Conservation (phyloP, 768 basidiomycete species). For the Kwoniella bestiolae region DNA sequence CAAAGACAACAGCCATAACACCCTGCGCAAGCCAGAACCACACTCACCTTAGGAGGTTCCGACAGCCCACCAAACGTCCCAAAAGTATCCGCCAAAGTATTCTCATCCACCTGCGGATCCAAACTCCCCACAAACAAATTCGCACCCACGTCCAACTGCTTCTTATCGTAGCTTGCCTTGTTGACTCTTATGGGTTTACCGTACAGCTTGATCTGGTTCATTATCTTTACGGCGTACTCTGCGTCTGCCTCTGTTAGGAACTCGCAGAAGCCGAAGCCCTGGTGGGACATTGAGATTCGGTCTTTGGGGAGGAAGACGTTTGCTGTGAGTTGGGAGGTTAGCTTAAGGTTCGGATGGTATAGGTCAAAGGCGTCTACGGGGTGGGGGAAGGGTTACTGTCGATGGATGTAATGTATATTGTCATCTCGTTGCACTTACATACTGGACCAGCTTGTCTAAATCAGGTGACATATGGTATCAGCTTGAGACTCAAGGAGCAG, state of each 20-base stretch:
- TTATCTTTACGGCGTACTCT: slow-evolving; percentile 99
- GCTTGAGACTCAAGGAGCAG: not conserved
- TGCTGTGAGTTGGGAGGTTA: slow-evolving; percentile 61
- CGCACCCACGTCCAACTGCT: slow-evolving; percentile 95
- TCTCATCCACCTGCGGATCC: slow-evolving; percentile 93
- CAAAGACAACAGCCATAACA: too few relatives aligned
- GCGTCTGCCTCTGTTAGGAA: slow-evolving; percentile 98
- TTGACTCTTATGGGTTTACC: slow-evolving; percentile 98
- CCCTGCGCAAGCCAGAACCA: too few relatives aligned
- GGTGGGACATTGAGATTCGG: slow-evolving; percentile 95
- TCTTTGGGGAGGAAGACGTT: slow-evolving; percentile 99
- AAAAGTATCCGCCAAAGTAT: slow-evolving; percentile 90
- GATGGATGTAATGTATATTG: too few relatives aligned
- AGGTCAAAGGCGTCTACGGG: too few relatives aligned
- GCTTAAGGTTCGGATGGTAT: too few relatives aligned
- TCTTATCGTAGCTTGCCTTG: slow-evolving; percentile 98
- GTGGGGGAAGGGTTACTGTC: too few relatives aligned
- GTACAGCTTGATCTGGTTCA: slow-evolving; percentile 99
- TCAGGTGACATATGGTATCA: slow-evolving; percentile 3
- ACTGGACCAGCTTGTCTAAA: slow-evolving; percentile 88
- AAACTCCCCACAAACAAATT: slow-evolving; percentile 95
- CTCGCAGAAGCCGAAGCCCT: slow-evolving; percentile 99
- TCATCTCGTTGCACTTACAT: too few relatives aligned
- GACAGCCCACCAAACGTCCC: slow-evolving; percentile 69
- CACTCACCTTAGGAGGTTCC: slow-evolving; percentile 56